Evolutionary conservation across 2,329 filamentous ascomycete species (phyloP).

Genomic region (Pseudogymnoascus sp.): DNA sequence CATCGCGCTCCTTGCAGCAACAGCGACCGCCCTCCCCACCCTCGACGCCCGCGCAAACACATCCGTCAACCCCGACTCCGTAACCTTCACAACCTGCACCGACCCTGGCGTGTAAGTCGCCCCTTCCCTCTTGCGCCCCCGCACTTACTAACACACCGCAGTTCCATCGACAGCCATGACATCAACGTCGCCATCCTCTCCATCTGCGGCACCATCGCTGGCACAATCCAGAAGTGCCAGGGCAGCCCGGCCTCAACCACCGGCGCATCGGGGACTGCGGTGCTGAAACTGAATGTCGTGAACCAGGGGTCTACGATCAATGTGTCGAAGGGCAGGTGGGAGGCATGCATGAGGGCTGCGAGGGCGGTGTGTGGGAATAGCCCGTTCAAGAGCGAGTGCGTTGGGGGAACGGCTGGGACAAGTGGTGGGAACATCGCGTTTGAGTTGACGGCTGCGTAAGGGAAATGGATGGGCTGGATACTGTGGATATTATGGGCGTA

Average conservation of each 20-base stretch:
- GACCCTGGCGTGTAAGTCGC: constrained; percentile 27
- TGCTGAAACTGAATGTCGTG: constrained; percentile 42
- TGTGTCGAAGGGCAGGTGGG: constrained; percentile 48
- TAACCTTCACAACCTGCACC: constrained; percentile 31
- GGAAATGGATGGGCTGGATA: background rate
- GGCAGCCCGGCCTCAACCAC: constrained; percentile 40
- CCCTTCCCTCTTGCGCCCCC: background rate
- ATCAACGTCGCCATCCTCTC: constrained; percentile 42
- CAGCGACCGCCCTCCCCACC: constrained; percentile 13
- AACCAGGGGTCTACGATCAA: constrained; percentile 43
- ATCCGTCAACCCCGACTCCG: constrained; percentile 27
- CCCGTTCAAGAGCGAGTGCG: constrained; percentile 24
- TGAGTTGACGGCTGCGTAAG: constrained; percentile 16
- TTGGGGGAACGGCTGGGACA: constrained; percentile 21
- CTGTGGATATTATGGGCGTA: background rate
- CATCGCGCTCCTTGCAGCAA: constrained; percentile 15
- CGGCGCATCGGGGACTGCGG: constrained; percentile 42
- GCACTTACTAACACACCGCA: constrained; percentile 12
- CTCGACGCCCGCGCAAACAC: constrained; percentile 19
- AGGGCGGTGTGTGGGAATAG: constrained; percentile 22
- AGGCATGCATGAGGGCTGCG: constrained; percentile 49
- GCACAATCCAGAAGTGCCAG: constrained; percentile 40
- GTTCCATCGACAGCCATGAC: constrained; percentile 35
- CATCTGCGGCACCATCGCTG: constrained; percentile 46
- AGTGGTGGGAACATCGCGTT: constrained; percentile 23